These are phyloP conservation scores for Peribolospora kevripleyi DNA, from an alignment of 768 basidiomycete species.

Conservation along the genomic window DNA sequence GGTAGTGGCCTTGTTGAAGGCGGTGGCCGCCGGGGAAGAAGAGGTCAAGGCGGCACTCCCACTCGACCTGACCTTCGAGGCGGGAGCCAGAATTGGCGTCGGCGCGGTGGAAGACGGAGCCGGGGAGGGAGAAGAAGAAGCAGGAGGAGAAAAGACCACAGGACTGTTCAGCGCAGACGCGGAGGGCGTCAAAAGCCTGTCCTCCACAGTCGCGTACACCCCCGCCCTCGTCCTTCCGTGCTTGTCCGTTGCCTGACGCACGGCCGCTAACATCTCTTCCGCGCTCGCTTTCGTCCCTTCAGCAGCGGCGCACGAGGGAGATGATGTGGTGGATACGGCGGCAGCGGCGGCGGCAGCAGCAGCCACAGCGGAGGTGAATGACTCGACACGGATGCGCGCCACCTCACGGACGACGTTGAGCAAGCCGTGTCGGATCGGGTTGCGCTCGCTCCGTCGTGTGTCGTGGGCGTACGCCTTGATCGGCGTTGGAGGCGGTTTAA, in stretches of 20 bases:
- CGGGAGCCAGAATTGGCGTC: no score
- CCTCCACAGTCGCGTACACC: no score
- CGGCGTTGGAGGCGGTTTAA: conserved; percentile 23
- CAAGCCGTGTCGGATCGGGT: conserved; percentile 66
- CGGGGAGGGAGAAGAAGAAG: background rate
- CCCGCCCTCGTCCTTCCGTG: no score
- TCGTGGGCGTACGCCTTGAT: conserved; percentile 32
- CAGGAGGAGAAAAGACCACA: no score
- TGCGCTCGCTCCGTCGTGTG: conserved; percentile 37
- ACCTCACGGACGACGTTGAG: conserved; percentile 48
- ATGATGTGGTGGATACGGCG: conserved; percentile 1
- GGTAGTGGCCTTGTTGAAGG: background rate
- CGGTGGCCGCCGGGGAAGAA: conserved; percentile 1
- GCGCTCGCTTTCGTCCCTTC: no score
- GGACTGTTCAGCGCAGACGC: no score
- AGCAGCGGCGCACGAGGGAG: background rate
- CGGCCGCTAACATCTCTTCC: no score
- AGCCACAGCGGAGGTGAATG: background rate
- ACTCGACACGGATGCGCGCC: conserved; percentile 30
- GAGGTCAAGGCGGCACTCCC: background rate
- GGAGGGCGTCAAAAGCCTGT: no score
- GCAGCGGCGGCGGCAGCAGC: conserved; percentile 10
- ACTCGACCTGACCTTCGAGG: no score
- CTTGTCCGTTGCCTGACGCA: no score
- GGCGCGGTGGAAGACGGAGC: background rate